Evolutionary conservation across 129 eudicot genomes (phyloP).

Genomic region (Pittosporum tobira): DNA sequence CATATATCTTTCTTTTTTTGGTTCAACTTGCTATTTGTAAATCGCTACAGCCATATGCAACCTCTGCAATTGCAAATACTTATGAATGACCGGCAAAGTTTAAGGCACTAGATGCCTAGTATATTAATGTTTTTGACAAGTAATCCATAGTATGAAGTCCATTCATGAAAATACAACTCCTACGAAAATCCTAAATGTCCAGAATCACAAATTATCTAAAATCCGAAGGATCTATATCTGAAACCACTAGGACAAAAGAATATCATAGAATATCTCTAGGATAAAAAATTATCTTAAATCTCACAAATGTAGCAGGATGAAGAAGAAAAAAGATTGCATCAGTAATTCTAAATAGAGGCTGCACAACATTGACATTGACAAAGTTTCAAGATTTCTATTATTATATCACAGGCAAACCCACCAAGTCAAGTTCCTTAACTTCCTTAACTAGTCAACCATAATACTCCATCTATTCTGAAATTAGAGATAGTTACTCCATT

Average conservation of each 20-base stretch:
- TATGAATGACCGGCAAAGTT: too few relatives aligned
- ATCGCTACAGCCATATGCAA: not conserved
- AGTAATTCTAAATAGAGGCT: constrained; percentile 5
- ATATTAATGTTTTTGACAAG: too few relatives aligned
- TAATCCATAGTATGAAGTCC: not conserved
- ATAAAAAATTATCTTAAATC: too few relatives aligned
- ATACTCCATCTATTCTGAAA: too few relatives aligned
- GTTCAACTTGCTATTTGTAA: not conserved
- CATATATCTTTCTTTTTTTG: not conserved
- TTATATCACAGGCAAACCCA: too few relatives aligned
- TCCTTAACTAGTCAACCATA: too few relatives aligned
- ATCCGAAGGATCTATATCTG: not conserved
- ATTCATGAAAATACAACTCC: not conserved
- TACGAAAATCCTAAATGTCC: not conserved
- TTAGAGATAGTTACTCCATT: too few relatives aligned
- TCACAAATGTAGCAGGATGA: too few relatives aligned
- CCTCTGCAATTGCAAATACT: not conserved
- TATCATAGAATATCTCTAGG: too few relatives aligned
- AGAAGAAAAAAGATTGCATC: too few relatives aligned
- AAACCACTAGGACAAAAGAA: not conserved
- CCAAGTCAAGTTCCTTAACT: not conserved
- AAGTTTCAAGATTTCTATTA: not conserved
- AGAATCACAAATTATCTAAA: not conserved
- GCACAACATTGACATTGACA: not conserved
- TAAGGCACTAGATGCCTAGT: not conserved